These are phyloP conservation scores for Ramichloridium luteum DNA, from an alignment of 2,329 filamentous ascomycete genomes.

Conservation along the genomic window DNA sequence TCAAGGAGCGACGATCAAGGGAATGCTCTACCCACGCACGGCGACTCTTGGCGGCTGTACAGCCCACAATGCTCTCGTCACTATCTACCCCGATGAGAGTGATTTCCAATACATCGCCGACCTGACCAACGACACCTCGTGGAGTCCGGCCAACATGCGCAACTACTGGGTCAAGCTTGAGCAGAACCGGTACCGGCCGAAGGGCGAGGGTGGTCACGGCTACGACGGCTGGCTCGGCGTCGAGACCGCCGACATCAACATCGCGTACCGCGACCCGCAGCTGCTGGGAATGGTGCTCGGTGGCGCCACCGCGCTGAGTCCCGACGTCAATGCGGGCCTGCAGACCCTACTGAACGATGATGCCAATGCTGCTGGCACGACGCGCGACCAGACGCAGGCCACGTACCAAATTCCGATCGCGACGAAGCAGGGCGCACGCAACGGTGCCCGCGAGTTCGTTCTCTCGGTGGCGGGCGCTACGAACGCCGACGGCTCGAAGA, in stretches of 20 bases:
- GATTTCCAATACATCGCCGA: conserved; percentile 48
- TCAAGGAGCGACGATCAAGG: conserved; percentile 38
- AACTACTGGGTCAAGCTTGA: conserved; percentile 44
- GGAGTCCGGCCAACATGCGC: conserved; percentile 47
- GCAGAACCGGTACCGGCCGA: conserved; percentile 32
- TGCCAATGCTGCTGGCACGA: conserved; percentile 13
- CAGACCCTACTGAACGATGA: conserved; percentile 39
- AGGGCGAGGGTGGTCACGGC: conserved; percentile 38
- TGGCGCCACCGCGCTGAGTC: conserved; percentile 37
- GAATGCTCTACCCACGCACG: conserved; percentile 47
- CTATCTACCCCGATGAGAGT: conserved; percentile 44
- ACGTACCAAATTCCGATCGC: conserved; percentile 48
- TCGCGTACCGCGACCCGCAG: conserved; percentile 42
- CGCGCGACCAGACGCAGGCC: conserved; percentile 36
- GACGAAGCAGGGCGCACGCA: conserved; percentile 24
- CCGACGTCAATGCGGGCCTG: conserved; percentile 32
- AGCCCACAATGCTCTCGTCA: conserved; percentile 49
- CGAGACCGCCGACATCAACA: conserved; percentile 37
- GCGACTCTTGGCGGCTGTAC: conserved; percentile 47
- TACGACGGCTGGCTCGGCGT: conserved; percentile 45
- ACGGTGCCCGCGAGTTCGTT: conserved; percentile 5
- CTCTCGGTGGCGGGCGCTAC: conserved; percentile 1
- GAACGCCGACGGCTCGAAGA: conserved; percentile 5
- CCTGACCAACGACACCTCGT: conserved; percentile 49
- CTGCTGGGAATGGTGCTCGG: conserved; percentile 41